These are phyloP conservation scores for Melampsora americana DNA, from an alignment of 1,284 basidiomycete species.

Conservation along the genomic window DNA sequence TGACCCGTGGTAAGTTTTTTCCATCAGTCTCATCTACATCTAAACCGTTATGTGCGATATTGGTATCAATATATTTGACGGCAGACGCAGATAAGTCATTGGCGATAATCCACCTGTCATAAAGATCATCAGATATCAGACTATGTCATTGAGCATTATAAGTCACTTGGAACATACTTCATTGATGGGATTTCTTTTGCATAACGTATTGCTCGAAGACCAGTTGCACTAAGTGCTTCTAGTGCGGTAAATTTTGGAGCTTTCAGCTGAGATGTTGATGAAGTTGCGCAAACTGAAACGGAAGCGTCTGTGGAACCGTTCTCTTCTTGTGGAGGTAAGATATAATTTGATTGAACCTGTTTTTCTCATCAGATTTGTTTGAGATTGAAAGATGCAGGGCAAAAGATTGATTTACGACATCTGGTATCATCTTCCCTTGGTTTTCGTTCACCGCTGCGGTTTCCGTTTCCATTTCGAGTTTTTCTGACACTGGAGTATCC, in stretches of 20 bases:
- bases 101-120: constrained; percentile 75
- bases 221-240: constrained; percentile 95
- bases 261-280: constrained; percentile 56
- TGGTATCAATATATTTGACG: constrained; percentile 78
- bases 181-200: constrained; percentile 93
- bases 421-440: not conserved
- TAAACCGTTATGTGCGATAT: constrained; percentile 83
- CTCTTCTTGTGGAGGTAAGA: not conserved
- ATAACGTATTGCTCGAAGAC: constrained; percentile 91
- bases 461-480: not conserved
- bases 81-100: constrained; percentile 87
- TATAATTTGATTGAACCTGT: not conserved
- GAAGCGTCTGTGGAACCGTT: not conserved
- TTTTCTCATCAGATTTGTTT: no score
- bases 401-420: not conserved
- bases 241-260: constrained; percentile 74
- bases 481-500: not conserved
- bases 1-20: constrained; percentile 62
- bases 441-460: no score
- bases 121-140: not conserved
- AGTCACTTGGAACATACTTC: constrained; percentile 60
- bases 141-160: not conserved
- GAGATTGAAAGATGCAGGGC: not conserved
- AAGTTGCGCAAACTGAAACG: not conserved
- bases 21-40: constrained; percentile 57